phyloP scores from a whole-genome alignment of 2,329 filamentous ascomycete species.

The Leptosphaerulina australis region DNA sequence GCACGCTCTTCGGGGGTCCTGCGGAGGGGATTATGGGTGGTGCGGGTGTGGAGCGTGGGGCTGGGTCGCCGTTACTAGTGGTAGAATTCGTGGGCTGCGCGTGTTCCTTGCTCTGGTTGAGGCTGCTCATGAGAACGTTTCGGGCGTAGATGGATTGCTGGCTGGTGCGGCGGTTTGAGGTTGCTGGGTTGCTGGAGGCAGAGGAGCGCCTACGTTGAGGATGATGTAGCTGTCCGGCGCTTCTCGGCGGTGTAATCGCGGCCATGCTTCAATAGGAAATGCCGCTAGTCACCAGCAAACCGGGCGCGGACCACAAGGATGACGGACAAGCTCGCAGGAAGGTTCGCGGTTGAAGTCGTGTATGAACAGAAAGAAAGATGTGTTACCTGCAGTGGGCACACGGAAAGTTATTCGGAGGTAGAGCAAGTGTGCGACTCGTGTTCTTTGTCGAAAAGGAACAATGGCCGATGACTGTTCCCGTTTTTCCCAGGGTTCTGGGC shows the following conservation, averaged over 20 bases:
- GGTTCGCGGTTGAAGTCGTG: conserved; percentile 1
- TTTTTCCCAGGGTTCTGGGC: conserved; percentile 12
- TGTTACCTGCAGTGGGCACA: not conserved
- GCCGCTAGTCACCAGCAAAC: conserved; percentile 9
- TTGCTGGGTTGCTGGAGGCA: conserved; percentile 20
- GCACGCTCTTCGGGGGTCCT: conserved; percentile 32
- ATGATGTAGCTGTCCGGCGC: conserved; percentile 22
- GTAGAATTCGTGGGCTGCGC: conserved; percentile 21
- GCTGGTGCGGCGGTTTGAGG: conserved; percentile 41
- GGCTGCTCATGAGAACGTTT: conserved; percentile 57
- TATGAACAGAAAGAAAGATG: not conserved
- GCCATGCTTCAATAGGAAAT: conserved; percentile 17
- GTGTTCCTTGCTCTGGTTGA: conserved; percentile 34
- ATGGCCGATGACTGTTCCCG: conserved; percentile 17
- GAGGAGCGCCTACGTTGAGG: conserved; percentile 30
- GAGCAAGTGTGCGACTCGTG: conserved; percentile 1
- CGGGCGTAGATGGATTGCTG: conserved; percentile 59
- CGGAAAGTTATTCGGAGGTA: conserved; percentile 9
- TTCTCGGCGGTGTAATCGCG: conserved; percentile 23
- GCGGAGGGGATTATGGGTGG: conserved; percentile 22
- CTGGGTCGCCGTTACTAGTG: conserved; percentile 26
- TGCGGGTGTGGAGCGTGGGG: conserved; percentile 30
- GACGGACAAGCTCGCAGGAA: conserved; percentile 7
- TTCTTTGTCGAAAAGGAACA: conserved; percentile 1
- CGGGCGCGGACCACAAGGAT: conserved; percentile 8